Evolutionary conservation across 345 rosid genomes (phyloP).

Genomic region (Euphorbia tirucalli): DNA sequence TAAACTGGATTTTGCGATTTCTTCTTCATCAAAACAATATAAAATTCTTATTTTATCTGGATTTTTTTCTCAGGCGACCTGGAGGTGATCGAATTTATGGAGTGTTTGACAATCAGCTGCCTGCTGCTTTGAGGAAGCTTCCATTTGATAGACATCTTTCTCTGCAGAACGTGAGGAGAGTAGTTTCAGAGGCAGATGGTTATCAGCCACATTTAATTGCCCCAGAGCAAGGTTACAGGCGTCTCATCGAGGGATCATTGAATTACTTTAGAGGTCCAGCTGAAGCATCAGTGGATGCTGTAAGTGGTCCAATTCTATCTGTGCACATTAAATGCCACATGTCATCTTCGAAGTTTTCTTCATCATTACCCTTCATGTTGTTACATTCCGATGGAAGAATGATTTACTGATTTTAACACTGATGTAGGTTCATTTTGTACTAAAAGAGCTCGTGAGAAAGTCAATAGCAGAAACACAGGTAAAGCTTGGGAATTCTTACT

Average conservation of each 20-base stretch:
- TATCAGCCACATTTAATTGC: constrained; percentile 45
- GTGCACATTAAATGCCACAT: neutral
- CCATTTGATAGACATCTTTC: constrained; percentile 43
- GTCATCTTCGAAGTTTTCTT: neutral
- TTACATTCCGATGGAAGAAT: neutral
- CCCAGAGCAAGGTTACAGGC: constrained; percentile 44
- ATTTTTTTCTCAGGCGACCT: constrained; percentile 27
- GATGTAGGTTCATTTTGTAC: constrained; percentile 37
- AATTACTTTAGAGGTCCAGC: constrained; percentile 38
- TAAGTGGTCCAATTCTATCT: constrained; percentile 10
- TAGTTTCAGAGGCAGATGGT: constrained; percentile 42
- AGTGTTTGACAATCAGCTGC: constrained; percentile 44
- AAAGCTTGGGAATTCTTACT: neutral
- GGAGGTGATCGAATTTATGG: constrained; percentile 46
- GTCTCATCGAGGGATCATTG: constrained; percentile 34
- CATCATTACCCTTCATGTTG: neutral
- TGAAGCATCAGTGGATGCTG: constrained; percentile 44
- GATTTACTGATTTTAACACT: constrained; percentile 7
- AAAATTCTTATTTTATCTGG: neutral
- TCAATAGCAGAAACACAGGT: constrained; percentile 42
- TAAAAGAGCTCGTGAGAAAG: constrained; percentile 41
- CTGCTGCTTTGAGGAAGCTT: constrained; percentile 44
- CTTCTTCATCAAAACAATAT: neutral
- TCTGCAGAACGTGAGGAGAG: constrained; percentile 35
- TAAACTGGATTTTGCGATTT: neutral